phyloP scores from a whole-genome alignment of 441 rosid genomes.

The Mallotus japonicus region DNA sequence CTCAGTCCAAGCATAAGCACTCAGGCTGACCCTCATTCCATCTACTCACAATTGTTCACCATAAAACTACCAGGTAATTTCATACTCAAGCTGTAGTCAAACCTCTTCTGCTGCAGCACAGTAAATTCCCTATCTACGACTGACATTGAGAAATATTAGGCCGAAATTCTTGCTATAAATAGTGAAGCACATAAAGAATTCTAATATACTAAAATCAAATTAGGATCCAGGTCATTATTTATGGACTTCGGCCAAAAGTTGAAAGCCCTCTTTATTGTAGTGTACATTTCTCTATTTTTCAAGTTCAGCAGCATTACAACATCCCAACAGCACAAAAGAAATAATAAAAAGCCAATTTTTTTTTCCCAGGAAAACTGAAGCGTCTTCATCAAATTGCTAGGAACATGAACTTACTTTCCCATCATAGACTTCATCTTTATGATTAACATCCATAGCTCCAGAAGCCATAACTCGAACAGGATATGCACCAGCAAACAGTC shows the following conservation, averaged over 20 bases:
- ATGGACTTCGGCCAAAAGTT: background rate
- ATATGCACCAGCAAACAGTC: conserved; percentile 76
- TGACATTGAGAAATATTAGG: background rate
- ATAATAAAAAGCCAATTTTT: background rate
- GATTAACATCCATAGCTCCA: conserved; percentile 90
- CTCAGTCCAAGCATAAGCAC: background rate
- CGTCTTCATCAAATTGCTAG: background rate
- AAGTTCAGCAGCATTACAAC: background rate
- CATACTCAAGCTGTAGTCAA: background rate
- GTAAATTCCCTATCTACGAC: background rate
- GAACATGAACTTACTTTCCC: conserved; percentile 56
- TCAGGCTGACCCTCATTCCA: background rate
- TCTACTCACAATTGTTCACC: background rate
- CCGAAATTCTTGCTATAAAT: background rate
- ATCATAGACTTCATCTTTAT: conserved; percentile 82
- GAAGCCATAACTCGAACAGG: conserved; percentile 94
- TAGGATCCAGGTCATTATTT: background rate
- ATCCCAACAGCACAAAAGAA: background rate
- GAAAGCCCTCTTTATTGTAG: too few relatives aligned
- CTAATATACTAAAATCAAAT: background rate
- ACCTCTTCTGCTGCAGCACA: background rate
- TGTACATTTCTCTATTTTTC: background rate
- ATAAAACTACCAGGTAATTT: background rate
- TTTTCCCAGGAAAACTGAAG: background rate
- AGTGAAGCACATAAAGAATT: background rate